phyloP scores from a whole-genome alignment of 176 grass and related monocot genomes.

The Eleusine coracana region DNA sequence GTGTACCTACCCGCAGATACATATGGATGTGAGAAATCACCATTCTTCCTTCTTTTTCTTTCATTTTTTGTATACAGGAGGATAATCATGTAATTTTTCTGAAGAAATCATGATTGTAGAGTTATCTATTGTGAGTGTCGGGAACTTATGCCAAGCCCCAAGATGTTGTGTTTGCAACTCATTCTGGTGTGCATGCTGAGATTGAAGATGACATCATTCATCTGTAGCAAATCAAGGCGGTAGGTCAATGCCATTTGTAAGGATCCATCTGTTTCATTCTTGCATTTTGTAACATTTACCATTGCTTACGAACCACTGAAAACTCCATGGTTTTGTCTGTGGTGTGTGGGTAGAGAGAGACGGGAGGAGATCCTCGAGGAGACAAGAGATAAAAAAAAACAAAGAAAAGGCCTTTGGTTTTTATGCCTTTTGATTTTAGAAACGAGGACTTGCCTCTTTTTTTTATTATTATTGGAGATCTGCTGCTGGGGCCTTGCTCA shows the following conservation, averaged over 20 bases:
- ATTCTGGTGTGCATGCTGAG: background rate
- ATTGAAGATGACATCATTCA: background rate
- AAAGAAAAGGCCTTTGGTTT: too few species aligned
- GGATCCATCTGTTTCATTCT: too few species aligned
- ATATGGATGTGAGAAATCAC: background rate
- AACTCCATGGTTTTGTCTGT: too few species aligned
- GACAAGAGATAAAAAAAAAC: too few species aligned
- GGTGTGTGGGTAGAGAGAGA: too few species aligned
- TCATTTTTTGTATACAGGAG: background rate
- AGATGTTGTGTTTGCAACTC: background rate
- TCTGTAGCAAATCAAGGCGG: background rate
- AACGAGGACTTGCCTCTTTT: too few species aligned
- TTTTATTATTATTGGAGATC: too few species aligned
- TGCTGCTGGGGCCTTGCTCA: too few species aligned
- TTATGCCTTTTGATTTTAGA: too few species aligned
- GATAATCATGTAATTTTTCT: background rate
- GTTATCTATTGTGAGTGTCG: background rate
- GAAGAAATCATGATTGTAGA: background rate
- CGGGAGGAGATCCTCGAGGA: too few species aligned
- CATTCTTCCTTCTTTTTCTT: background rate
- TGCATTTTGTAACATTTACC: too few species aligned
- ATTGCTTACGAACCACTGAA: too few species aligned
- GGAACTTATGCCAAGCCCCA: background rate
- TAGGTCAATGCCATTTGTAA: background rate
- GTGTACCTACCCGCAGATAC: background rate